A percentile compares a stretch with the other conserved stretches of the same genome.
These are phyloP conservation scores for Amylostereum areolatum DNA, from an alignment of 1,284 basidiomycete species.

Conservation along the genomic window DNA sequence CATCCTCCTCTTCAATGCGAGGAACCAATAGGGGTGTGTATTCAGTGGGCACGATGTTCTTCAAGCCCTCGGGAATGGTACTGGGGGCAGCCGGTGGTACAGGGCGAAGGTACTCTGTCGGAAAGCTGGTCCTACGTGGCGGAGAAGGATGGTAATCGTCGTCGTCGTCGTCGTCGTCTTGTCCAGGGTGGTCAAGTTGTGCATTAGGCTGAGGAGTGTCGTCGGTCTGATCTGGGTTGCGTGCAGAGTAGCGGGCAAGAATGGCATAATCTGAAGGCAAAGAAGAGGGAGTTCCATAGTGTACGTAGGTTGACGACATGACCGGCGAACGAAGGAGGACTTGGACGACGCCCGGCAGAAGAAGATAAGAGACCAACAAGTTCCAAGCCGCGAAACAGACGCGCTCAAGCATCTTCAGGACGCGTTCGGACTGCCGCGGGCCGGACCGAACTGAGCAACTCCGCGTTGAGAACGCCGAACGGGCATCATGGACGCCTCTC, in stretches of 20 bases:
- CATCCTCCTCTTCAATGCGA: slow-evolving; percentile 33
- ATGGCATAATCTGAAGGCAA: slow-evolving; percentile 60
- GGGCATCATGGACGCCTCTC: slow-evolving; percentile 22
- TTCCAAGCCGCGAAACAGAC: no score
- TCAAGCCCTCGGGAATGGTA: slow-evolving; percentile 15
- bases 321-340: neutral
- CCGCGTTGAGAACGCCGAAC: slow-evolving; percentile 35
- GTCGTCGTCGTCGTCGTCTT: slow-evolving; percentile 5
- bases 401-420: no score
- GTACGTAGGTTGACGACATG: slow-evolving; percentile 45
- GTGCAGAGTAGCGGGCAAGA: slow-evolving; percentile 42
- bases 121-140: slow-evolving; percentile 26
- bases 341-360: no score
- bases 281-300: slow-evolving; percentile 43
- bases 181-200: slow-evolving; percentile 1
- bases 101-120: slow-evolving; percentile 23
- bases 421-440: no score
- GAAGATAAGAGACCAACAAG: neutral
- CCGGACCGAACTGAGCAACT: slow-evolving; percentile 5
- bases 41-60: slow-evolving; percentile 27
- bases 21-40: slow-evolving; percentile 50
- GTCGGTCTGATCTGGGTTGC: slow-evolving; percentile 2
- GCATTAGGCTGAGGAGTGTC: slow-evolving; percentile 1
- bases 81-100: slow-evolving; percentile 23
- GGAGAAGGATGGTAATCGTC: slow-evolving; percentile 8